phyloP scores from a whole-genome alignment of 2,329 filamentous ascomycete species.

The Trichoderma sp. region DNA sequence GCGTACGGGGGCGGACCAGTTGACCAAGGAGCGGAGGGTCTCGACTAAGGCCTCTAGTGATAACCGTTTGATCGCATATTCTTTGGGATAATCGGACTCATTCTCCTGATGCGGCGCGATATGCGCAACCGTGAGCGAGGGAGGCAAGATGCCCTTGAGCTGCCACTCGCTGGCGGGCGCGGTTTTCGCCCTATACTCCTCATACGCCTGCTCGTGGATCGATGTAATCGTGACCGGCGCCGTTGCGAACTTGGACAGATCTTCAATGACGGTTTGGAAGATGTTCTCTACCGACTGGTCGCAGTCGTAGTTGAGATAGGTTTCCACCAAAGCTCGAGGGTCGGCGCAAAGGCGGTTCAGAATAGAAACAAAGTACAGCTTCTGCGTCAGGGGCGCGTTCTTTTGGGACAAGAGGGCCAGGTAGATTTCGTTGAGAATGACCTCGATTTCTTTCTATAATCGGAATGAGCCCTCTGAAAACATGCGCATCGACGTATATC shows the following conservation, averaged over 20 bases:
- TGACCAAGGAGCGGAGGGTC: slow-evolving; percentile 83
- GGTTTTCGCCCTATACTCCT: slow-evolving; percentile 71
- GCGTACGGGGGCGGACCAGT: slow-evolving; percentile 74
- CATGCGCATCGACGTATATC: neutral
- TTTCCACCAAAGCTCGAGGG: slow-evolving; percentile 85
- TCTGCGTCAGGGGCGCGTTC: slow-evolving; percentile 85
- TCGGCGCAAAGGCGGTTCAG: slow-evolving; percentile 83
- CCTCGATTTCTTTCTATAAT: slow-evolving; percentile 86
- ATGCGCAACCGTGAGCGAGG: slow-evolving; percentile 78
- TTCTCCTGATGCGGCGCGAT: slow-evolving; percentile 62
- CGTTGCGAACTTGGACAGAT: slow-evolving; percentile 84
- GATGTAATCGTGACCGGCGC: slow-evolving; percentile 74
- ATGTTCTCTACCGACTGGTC: slow-evolving; percentile 95
- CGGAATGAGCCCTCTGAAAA: slow-evolving; percentile 35
- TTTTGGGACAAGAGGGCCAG: slow-evolving; percentile 86
- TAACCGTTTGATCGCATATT: slow-evolving; percentile 88
- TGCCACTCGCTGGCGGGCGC: slow-evolving; percentile 77
- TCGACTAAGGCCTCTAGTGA: slow-evolving; percentile 88
- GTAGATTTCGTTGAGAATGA: slow-evolving; percentile 97
- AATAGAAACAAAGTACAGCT: slow-evolving; percentile 86
- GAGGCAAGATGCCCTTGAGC: slow-evolving; percentile 79
- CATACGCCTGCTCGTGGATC: slow-evolving; percentile 81
- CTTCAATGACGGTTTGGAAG: slow-evolving; percentile 92
- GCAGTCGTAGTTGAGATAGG: slow-evolving; percentile 98
- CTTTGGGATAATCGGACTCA: slow-evolving; percentile 76